Percentiles rank a stretch among this genome's conserved stretches.
These are phyloP conservation scores for Fusarium protoensiforme DNA, from an alignment of 2,329 filamentous ascomycete species.

Conservation along the genomic window DNA sequence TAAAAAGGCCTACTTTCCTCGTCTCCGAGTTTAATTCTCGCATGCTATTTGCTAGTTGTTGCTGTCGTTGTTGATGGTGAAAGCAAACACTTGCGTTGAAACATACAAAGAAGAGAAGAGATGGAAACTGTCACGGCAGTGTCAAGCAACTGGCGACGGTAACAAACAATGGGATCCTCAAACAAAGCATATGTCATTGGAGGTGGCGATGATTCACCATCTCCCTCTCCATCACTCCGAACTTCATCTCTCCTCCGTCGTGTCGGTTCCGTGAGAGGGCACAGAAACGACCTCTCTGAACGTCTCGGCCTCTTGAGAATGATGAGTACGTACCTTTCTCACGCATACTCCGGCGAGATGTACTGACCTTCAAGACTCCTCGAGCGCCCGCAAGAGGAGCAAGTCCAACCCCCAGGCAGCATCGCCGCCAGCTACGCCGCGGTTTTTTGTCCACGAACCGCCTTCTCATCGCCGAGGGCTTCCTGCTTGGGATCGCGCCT, in stretches of 20 bases:
- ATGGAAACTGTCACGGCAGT: background rate
- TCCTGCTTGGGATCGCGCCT: conserved; percentile 50
- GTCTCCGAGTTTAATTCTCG: background rate
- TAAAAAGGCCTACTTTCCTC: background rate
- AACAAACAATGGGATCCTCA: conserved; percentile 14
- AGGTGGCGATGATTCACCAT: conserved; percentile 2
- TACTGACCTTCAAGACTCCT: background rate
- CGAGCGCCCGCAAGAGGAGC: conserved; percentile 26
- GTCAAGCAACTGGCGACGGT: background rate
- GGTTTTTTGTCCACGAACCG: background rate
- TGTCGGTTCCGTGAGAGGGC: conserved; percentile 14
- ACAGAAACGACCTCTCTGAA: conserved; percentile 14
- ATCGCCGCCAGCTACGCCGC: conserved; percentile 7
- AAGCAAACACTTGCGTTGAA: background rate
- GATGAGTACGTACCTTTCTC: conserved; percentile 26
- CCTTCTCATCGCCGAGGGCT: conserved; percentile 23
- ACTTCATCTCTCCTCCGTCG: conserved; percentile 28
- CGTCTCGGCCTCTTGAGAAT: conserved; percentile 18
- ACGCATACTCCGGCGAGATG: background rate
- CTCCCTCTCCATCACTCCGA: conserved; percentile 14
- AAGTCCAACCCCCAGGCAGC: conserved; percentile 17
- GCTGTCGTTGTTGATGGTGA: background rate
- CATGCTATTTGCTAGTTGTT: background rate
- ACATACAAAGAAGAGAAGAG: background rate
- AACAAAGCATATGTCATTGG: background rate